Evolutionary conservation across 257 asterid species (phyloP).

Genomic region (Rehmannia glutinosa): DNA sequence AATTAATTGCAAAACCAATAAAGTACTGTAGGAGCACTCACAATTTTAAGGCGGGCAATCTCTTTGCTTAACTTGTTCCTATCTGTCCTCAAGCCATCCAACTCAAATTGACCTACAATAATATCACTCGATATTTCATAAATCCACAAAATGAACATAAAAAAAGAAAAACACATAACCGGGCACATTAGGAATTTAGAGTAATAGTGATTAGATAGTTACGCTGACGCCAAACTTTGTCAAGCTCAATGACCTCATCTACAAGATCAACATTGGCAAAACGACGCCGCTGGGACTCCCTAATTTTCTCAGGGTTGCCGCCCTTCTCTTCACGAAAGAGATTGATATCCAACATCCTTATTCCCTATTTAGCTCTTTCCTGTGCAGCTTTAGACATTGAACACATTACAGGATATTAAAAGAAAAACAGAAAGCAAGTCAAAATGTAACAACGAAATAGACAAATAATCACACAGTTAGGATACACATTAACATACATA

Average conservation of each 20-base stretch:
- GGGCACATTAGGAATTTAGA: too few relatives aligned
- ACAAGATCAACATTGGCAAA: slow-evolving; percentile 52
- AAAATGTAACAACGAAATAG: neutral
- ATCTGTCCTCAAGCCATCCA: slow-evolving; percentile 67
- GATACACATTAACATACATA: too few relatives aligned
- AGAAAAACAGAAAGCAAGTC: neutral
- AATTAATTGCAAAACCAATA: neutral
- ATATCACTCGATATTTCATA: slow-evolving; percentile 6
- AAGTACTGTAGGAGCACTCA: slow-evolving; percentile 32
- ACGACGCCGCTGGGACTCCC: slow-evolving; percentile 93
- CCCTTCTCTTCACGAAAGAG: slow-evolving; percentile 87
- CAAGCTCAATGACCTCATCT: slow-evolving; percentile 78
- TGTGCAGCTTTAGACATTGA: slow-evolving; percentile 1
- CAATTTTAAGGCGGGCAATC: slow-evolving; percentile 67
- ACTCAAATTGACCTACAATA: slow-evolving; percentile 73
- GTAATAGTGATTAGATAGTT: slow-evolving; percentile 6
- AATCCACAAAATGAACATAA: neutral
- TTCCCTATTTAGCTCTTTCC: neutral
- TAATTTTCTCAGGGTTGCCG: slow-evolving; percentile 65
- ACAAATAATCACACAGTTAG: too few relatives aligned
- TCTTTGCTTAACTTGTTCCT: slow-evolving; percentile 67
- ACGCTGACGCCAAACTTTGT: slow-evolving; percentile 80
- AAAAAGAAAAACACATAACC: neutral
- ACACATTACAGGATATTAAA: too few relatives aligned
- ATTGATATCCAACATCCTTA: slow-evolving; percentile 80